Conservation (phyloP, 352 stramenopile genomes). For the Plasmopara viticola region DNA sequence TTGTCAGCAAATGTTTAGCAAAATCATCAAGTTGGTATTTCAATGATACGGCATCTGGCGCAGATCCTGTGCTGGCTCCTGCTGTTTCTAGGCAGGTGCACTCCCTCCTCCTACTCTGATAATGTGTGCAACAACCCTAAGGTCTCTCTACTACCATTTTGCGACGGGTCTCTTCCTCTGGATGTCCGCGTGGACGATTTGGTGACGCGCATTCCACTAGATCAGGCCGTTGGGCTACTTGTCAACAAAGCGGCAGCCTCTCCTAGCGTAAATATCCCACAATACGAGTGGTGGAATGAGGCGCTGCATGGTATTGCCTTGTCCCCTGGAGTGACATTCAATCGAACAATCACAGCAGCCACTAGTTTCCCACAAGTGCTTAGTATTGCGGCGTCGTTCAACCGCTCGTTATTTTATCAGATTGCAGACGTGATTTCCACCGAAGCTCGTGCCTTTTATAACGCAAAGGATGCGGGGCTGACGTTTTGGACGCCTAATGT, state of each 20-base stretch:
- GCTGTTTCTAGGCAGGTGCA: too few relatives aligned
- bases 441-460: too few relatives aligned
- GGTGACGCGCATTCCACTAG: conserved; percentile 49
- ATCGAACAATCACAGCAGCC: conserved; percentile 42
- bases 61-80: too few relatives aligned
- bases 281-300: too few relatives aligned
- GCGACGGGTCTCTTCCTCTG: conserved; percentile 7
- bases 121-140: too few relatives aligned
- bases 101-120: too few relatives aligned
- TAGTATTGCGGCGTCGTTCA: conserved; percentile 75
- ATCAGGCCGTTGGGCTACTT: conserved; percentile 65
- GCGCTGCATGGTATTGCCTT: too few relatives aligned
- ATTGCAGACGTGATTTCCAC: conserved; percentile 40
- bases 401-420: conserved; percentile 73
- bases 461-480: conserved; percentile 52
- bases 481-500: conserved; percentile 92
- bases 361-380: conserved; percentile 88
- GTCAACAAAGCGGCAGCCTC: conserved; percentile 43
- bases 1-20: too few relatives aligned
- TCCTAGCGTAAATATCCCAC: too few relatives aligned
- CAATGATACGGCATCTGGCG: too few relatives aligned
- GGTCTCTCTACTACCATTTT: too few relatives aligned
- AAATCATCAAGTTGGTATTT: too few relatives aligned
- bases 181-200: conserved; percentile 61
- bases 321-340: conserved; percentile 20